These are phyloP conservation scores for Meyerozyma guilliermondii DNA, from an alignment of 1,139 yeast genomes.

Conservation along the genomic window DNA sequence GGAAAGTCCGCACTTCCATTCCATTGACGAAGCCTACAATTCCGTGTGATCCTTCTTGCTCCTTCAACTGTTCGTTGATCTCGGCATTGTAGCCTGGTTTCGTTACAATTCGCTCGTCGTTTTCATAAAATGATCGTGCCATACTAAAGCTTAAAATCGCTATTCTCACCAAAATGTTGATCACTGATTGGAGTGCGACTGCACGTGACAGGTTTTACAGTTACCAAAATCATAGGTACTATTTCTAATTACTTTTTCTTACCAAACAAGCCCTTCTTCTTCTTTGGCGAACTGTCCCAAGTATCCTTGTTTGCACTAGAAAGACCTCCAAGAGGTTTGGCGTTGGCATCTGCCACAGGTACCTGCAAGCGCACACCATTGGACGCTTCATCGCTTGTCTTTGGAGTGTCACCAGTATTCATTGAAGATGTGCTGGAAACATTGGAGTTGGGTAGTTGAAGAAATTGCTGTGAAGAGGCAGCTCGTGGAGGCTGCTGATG, in stretches of 20 bases:
- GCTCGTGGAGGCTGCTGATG: slow-evolving; percentile 21
- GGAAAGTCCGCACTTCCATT: slow-evolving; percentile 48
- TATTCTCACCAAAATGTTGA: background rate
- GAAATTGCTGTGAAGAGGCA: slow-evolving; percentile 3
- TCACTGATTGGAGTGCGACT: background rate
- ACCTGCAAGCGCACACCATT: slow-evolving; percentile 13
- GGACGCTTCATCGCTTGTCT: slow-evolving; percentile 14
- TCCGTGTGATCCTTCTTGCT: slow-evolving; percentile 37
- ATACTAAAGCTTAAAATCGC: slow-evolving; percentile 12
- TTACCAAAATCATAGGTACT: background rate
- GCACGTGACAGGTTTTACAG: background rate
- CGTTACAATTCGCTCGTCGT: slow-evolving; percentile 41
- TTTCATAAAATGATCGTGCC: slow-evolving; percentile 44
- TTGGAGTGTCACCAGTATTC: slow-evolving; percentile 26
- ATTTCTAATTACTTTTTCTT: slow-evolving; percentile 13
- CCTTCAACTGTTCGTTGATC: slow-evolving; percentile 29
- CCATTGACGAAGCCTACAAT: slow-evolving; percentile 43
- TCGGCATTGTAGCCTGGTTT: slow-evolving; percentile 44
- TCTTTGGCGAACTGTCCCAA: slow-evolving; percentile 14
- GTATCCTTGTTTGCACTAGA: slow-evolving; percentile 13
- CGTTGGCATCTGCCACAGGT: slow-evolving; percentile 13
- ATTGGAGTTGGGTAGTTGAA: slow-evolving; percentile 10
- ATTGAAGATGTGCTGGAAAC: slow-evolving; percentile 24
- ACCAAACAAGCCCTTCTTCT: slow-evolving; percentile 32
- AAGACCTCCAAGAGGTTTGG: slow-evolving; percentile 36